phyloP scores from a whole-genome alignment of 331 rosid species.

The Prunus yedoensis region DNA sequence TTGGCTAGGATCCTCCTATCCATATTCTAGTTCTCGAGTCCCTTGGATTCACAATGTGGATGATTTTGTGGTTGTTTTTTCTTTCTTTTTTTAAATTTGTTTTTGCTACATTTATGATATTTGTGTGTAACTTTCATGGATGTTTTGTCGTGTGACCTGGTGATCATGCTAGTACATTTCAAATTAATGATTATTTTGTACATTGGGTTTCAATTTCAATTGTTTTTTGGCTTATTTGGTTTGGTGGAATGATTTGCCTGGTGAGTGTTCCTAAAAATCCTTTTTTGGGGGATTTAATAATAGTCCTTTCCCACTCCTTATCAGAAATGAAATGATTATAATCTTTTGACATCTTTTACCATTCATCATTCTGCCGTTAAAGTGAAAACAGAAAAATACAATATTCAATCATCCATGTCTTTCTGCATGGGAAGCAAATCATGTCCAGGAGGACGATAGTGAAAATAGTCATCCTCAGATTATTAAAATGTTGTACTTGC shows the following conservation, averaged over 20 bases:
- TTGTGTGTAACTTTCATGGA: background rate
- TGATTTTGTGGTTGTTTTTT: background rate
- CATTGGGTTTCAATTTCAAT: background rate
- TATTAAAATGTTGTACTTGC: too few species aligned
- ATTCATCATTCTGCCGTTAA: too few species aligned
- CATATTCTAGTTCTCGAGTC: slow-evolving; percentile 15
- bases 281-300: too few species aligned
- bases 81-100: background rate
- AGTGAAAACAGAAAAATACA: too few species aligned
- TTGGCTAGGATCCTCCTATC: slow-evolving; percentile 32
- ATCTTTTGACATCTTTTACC: too few species aligned
- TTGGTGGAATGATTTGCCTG: too few species aligned
- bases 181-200: slow-evolving; percentile 1
- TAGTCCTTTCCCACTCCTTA: too few species aligned
- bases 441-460: too few species aligned
- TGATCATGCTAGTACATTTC: slow-evolving; percentile 2
- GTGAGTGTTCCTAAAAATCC: background rate
- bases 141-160: background rate
- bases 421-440: too few species aligned
- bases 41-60: slow-evolving; percentile 36
- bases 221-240: background rate
- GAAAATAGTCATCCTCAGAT: too few species aligned
- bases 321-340: too few species aligned
- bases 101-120: background rate
- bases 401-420: too few species aligned